Conservation (phyloP, 164 flowering plant species). For the Hamamelis virginiana region DNA sequence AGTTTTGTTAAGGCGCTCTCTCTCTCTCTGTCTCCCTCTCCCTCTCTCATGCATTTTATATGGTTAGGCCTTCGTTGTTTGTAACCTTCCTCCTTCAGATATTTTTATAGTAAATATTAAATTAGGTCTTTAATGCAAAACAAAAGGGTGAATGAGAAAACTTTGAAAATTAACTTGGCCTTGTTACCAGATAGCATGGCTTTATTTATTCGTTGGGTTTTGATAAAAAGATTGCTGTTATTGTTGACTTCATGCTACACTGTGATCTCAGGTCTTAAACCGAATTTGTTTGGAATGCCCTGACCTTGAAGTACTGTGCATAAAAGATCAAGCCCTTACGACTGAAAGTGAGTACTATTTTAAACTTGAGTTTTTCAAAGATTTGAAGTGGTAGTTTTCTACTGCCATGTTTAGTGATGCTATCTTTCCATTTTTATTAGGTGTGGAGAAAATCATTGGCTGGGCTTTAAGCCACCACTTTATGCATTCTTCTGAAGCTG, state of each 20-base stretch:
- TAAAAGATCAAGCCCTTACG: constrained; percentile 80
- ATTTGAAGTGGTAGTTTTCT: not conserved
- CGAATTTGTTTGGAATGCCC: constrained; percentile 61
- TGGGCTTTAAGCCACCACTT: constrained; percentile 87
- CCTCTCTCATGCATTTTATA: too few species aligned
- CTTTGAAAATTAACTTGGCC: too few species aligned
- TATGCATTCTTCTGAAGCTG: constrained; percentile 54
- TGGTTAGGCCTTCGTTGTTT: too few species aligned
- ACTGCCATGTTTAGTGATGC: not conserved
- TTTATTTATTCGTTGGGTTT: too few species aligned
- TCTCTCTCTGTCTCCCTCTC: too few species aligned
- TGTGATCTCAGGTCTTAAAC: constrained; percentile 56
- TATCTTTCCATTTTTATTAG: constrained; percentile 25
- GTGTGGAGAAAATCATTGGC: constrained; percentile 75
- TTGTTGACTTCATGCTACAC: not conserved
- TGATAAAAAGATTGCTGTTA: not conserved
- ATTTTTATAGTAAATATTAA: too few species aligned
- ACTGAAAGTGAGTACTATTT: constrained; percentile 62
- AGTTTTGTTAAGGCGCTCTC: too few species aligned
- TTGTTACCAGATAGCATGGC: too few species aligned
- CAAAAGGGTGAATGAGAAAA: too few species aligned
- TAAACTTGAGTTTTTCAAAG: not conserved
- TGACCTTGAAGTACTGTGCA: constrained; percentile 62
- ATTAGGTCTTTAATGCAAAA: too few species aligned
- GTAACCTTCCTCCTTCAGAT: too few species aligned